Conservation (phyloP, 106 monocot genomes). For the Gastrodia elata region DNA sequence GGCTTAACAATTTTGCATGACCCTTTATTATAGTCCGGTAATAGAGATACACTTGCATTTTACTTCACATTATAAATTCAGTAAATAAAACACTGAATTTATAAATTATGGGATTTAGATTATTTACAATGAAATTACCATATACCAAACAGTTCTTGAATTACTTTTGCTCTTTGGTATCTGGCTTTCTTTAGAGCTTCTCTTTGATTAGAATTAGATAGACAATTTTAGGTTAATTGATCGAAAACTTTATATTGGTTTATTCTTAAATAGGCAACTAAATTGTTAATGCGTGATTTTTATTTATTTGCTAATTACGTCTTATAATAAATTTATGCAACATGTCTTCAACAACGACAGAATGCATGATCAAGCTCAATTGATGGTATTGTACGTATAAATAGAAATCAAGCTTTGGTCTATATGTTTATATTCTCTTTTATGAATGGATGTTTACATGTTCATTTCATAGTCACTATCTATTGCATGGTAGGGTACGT, state of each 20-base stretch:
- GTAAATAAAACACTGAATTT: too few species aligned
- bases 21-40: too few species aligned
- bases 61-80: too few species aligned
- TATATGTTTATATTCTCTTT: neutral
- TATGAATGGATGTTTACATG: neutral
- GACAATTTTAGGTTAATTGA: too few species aligned
- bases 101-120: too few species aligned
- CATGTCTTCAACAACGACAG: neutral
- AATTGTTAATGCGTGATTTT: neutral
- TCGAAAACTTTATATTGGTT: neutral
- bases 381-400: neutral
- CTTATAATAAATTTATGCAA: neutral
- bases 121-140: neutral
- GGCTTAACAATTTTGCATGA: too few species aligned
- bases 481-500: neutral
- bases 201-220: neutral
- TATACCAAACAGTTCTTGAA: too few species aligned
- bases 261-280: too few species aligned
- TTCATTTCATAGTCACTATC: neutral
- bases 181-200: neutral
- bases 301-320: neutral
- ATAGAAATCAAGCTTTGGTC: neutral
- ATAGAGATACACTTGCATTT: too few species aligned
- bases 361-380: neutral
- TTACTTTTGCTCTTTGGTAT: neutral